These are phyloP conservation scores for Mallotus japonicus DNA, from an alignment of 441 rosid genomes.

Conservation along the genomic window DNA sequence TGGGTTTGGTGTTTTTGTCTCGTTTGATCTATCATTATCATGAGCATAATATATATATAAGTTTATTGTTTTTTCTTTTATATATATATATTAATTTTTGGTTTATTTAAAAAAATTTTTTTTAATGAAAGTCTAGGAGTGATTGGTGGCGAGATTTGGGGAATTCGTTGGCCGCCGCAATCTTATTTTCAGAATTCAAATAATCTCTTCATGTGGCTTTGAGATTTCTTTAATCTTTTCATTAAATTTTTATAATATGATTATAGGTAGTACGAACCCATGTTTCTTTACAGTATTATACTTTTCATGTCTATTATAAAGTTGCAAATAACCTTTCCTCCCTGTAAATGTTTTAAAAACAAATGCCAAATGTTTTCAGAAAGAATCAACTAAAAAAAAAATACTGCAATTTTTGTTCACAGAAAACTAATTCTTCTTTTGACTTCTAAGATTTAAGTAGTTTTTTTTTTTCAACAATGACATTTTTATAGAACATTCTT, in stretches of 20 bases:
- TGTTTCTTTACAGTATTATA: neutral
- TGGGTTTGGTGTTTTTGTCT: conserved; percentile 25
- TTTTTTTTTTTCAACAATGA: too few relatives aligned
- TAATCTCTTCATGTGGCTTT: neutral
- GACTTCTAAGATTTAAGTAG: too few relatives aligned
- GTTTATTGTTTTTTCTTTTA: neutral
- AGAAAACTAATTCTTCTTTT: too few relatives aligned
- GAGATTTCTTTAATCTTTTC: neutral
- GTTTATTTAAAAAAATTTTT: neutral
- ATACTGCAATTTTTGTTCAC: too few relatives aligned
- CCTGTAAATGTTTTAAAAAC: too few relatives aligned
- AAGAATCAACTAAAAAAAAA: too few relatives aligned
- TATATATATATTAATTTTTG: neutral
- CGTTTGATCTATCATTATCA: conserved; percentile 5
- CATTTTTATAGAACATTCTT: too few relatives aligned
- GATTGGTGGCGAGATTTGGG: conserved; percentile 74
- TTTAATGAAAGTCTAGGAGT: conserved; percentile 36
- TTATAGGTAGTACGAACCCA: neutral
- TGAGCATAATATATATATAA: neutral
- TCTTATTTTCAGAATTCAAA: conserved; percentile 21
- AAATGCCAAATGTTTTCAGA: too few relatives aligned
- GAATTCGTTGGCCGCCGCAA: conserved; percentile 56
- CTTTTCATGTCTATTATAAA: neutral
- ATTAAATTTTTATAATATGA: neutral
- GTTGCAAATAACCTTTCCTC: too few relatives aligned